phyloP scores from a whole-genome alignment of 495 filamentous ascomycete genomes.

The Friedmanniomyces endolithicus region DNA sequence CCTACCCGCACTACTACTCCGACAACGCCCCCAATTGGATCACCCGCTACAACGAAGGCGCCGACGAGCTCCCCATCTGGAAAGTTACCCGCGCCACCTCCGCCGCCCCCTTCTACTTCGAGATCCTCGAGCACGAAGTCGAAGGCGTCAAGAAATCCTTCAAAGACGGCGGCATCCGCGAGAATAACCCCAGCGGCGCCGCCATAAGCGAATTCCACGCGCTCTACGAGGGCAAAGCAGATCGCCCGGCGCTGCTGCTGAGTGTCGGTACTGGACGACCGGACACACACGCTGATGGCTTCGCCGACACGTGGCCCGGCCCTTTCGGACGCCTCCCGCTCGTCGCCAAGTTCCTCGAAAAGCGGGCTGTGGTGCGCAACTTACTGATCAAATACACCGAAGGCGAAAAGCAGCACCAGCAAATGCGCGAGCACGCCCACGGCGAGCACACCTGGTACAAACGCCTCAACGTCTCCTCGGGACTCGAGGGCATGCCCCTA shows the following conservation, averaged over 20 bases:
- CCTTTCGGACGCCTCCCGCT: conserved; percentile 24
- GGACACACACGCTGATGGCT: conserved; percentile 27
- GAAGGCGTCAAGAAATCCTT: conserved; percentile 23
- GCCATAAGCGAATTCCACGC: conserved; percentile 31
- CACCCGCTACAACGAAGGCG: conserved; percentile 33
- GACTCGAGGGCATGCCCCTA: conserved; percentile 29
- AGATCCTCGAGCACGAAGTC: conserved; percentile 30
- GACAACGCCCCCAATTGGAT: conserved; percentile 28
- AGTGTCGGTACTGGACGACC: conserved; percentile 32
- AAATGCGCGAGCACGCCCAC: conserved; percentile 27
- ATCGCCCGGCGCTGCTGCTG: conserved; percentile 28
- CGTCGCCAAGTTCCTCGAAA: conserved; percentile 31
- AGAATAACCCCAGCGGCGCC: conserved; percentile 33
- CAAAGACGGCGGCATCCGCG: conserved; percentile 36
- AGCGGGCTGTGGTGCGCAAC: conserved; percentile 33
- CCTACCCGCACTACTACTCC: conserved; percentile 31
- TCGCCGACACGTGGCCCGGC: conserved; percentile 30
- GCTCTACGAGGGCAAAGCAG: conserved; percentile 23
- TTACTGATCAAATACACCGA: conserved; percentile 36
- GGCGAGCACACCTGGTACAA: conserved; percentile 35
- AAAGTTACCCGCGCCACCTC: conserved; percentile 41
- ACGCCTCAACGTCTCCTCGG: conserved; percentile 29
- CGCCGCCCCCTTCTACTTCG: conserved; percentile 42
- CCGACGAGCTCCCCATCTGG: conserved; percentile 36
- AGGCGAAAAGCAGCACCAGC: conserved; percentile 31